These are phyloP conservation scores for Aphanomyces astaci DNA, from an alignment of 352 stramenopile genomes.

Conservation along the genomic window DNA sequence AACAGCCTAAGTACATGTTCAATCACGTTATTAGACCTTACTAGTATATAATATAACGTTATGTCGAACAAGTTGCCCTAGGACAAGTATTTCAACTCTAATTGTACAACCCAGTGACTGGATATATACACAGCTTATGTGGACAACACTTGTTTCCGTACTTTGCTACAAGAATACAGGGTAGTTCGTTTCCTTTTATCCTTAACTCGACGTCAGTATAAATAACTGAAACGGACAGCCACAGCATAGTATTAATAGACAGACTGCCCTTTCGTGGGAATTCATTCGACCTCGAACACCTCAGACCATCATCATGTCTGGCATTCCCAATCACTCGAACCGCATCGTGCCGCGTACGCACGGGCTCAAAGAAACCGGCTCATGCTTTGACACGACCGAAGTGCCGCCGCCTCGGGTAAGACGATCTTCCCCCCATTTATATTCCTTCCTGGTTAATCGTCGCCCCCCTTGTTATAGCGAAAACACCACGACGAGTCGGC, in stretches of 20 bases:
- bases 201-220: too few species aligned
- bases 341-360: constrained; percentile 72
- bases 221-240: neutral
- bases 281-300: neutral
- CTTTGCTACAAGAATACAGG: too few species aligned
- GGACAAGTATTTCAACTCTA: too few species aligned
- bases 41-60: too few species aligned
- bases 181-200: too few species aligned
- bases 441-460: neutral
- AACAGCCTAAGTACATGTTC: too few species aligned
- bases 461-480: constrained; percentile 30
- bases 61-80: too few species aligned
- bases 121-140: too few species aligned
- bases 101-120: too few species aligned
- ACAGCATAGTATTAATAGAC: neutral
- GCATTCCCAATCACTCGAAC: constrained; percentile 78
- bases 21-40: too few species aligned
- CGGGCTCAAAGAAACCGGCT: constrained; percentile 83
- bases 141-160: too few species aligned
- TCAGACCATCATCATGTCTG: too few species aligned
- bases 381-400: constrained; percentile 91
- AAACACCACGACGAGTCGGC: constrained; percentile 67
- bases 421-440: constrained; percentile 24
- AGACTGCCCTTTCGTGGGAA: neutral
- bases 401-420: constrained; percentile 25